Evolutionary conservation across 2,329 filamentous ascomycete species (phyloP), one percentile per base, ranked within the genome.

Genomic region (Microascus cirrosus): DNA sequence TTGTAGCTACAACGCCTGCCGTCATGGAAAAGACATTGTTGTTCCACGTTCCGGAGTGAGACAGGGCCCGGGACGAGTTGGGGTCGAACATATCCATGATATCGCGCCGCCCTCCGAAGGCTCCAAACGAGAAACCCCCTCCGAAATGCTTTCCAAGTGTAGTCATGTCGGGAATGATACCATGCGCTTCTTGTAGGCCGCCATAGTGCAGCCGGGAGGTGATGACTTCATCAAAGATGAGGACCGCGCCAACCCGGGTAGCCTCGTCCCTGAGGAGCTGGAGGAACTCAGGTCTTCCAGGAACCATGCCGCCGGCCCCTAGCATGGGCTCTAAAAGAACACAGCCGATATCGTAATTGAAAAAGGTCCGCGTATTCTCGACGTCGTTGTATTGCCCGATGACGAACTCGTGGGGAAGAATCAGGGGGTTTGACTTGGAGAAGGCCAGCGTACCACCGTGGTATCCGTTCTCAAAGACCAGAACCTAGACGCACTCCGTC

Each of bases 141-240:
- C 84, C 85, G 2, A 87, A 70, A 63, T 80, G 87, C 64, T 88
- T 89, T 0, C 85, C 85, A 48, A 87, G 68, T 0, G 83, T 84
- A 52, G 78, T 82, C 56, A 88, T 66, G 64, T 88, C 85, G 0
- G 85, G 83, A 2, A 69, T 71, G 8, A 85, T 65, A 1, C 69
- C 72, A 28, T 72, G 59, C 24, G 69, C 60, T 2, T 67, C 64
- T 6, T 76, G 73, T 2, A 83, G 66, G 0, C 85, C 84, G 1
- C 71, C 71, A 7, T 56, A 42, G 20, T 73, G 69, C 32, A 87
- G 69, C 2, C 85, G 75, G 3, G 81, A 85, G 0, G 85, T 87
- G 78, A 87, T 85, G 6, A 89, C 85, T 68, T 90, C 86, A 65
- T 90, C 86, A 15, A 87, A 71, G 39, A 90, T 82, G 61, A 90